Evolutionary conservation across 495 filamentous ascomycete species (phyloP), one percentile per base, ranked within the genome.

Genomic region (Mytilinidion resinicola): DNA sequence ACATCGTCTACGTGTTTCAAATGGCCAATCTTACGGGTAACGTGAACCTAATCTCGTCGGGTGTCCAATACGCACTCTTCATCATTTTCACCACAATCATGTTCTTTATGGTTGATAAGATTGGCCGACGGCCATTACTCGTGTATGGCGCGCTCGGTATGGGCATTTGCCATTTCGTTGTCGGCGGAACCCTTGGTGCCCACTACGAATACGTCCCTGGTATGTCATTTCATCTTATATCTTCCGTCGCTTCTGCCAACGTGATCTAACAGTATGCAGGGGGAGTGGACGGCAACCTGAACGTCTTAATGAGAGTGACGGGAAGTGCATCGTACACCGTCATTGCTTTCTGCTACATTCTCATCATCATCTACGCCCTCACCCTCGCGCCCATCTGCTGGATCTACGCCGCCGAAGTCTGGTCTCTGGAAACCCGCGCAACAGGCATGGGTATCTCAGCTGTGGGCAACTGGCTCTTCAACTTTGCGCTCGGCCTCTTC

Each of bases 361-460:
- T 92, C 58, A 83, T 89, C 49, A 85, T 85, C 2, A 78, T 85
- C 0, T 92, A 87, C 65, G 87, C 86, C 1, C 75, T 89, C 12
- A 91, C 88, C 10, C 67, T 87, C 52, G 86, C 85, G 1, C 85
- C 84, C 2, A 77, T 84, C 1, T 85, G 77, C 58, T 90, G 87
- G 86, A 78, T 89, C 56, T 90, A 91, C 70, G 82, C 85, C 0
- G 80, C 87, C 17, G 86, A 91, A 73, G 82, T 90, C 3, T 90
- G 85, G 79, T 84, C 84, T 0, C 76, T 89, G 9, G 85, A 87
- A 64, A 88, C 85, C 14, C 82, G 87, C 15, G 87, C 85, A 12
- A 85, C 80, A 35, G 87, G 86, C 12, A 87, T 89, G 74, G 81
- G 78, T 19, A 72, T 88, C 20, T 81, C 85, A 0, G 80, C 85